A percentile compares a stretch with the other conserved stretches of the same genome.
These are phyloP conservation scores for Cucumis melo DNA, from an alignment of 306 rosid genomes.

Conservation along the genomic window DNA sequence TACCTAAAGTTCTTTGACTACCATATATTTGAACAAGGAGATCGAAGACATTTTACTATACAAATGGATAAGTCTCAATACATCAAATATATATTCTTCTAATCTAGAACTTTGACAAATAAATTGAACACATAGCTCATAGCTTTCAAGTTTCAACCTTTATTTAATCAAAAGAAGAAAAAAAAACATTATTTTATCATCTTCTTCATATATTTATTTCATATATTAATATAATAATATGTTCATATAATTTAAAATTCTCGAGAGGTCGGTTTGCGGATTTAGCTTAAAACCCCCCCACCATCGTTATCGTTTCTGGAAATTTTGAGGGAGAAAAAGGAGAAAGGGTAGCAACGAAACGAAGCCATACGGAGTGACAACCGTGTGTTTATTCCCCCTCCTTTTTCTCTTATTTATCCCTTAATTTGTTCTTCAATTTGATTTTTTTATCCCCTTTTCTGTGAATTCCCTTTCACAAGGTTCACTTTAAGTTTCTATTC, in stretches of 20 bases:
- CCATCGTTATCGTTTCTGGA: not conserved
- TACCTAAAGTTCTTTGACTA: not conserved
- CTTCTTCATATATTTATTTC: not conserved
- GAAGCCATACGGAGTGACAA: not conserved
- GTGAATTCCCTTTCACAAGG: not conserved
- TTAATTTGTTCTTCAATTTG: not conserved
- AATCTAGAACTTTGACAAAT: not conserved
- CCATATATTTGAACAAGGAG: not conserved
- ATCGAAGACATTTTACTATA: too few relatives aligned
- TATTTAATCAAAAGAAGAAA: too few relatives aligned
- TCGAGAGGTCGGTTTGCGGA: not conserved
- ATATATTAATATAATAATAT: not conserved
- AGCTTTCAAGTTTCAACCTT: not conserved
- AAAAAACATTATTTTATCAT: too few relatives aligned
- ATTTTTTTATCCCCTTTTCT: not conserved
- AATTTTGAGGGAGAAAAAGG: not conserved
- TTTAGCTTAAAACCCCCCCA: conserved; percentile 2
- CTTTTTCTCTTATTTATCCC: not conserved
- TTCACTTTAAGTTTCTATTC: not conserved
- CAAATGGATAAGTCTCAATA: not conserved
- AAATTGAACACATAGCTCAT: not conserved
- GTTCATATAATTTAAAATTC: not conserved
- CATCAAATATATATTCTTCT: not conserved
- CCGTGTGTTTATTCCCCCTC: not conserved
- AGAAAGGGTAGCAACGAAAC: not conserved